Percentiles rank a stretch among this genome's conserved stretches.
Evolutionary conservation across 192 early-diverging fungal genomes (phyloP).

Genomic region (Thoreauomyces humboldtii): DNA sequence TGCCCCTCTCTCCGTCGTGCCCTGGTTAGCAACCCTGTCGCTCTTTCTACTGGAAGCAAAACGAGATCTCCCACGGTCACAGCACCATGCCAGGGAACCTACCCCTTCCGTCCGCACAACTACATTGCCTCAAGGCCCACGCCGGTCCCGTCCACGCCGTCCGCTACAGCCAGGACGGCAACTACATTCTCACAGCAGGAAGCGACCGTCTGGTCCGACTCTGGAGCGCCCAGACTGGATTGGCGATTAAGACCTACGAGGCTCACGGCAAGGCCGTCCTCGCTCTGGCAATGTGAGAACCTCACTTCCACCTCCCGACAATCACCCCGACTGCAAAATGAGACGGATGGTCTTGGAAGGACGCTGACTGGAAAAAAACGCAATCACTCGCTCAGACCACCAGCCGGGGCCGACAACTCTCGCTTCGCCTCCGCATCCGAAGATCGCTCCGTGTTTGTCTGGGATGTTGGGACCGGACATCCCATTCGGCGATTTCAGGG

Average conservation of each 20-base stretch:
- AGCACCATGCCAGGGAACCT: background rate
- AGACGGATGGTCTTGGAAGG: background rate
- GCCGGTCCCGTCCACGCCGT: slow-evolving; percentile 67
- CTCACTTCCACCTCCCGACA: background rate
- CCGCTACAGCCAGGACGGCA: slow-evolving; percentile 67
- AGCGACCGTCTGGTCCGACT: slow-evolving; percentile 67
- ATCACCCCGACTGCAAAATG: background rate
- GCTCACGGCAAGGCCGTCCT: slow-evolving; percentile 87
- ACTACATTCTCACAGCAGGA: slow-evolving; percentile 81
- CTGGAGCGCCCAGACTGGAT: slow-evolving; percentile 58
- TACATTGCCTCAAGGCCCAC: slow-evolving; percentile 56
- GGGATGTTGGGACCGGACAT: slow-evolving; percentile 79
- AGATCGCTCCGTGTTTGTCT: slow-evolving; percentile 78
- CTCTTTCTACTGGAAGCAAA: no score
- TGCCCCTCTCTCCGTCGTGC: no score
- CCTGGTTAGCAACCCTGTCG: no score
- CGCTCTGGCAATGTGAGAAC: slow-evolving; percentile 61
- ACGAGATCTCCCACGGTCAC: no score
- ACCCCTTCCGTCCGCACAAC: slow-evolving; percentile 21
- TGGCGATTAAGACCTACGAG: slow-evolving; percentile 71
- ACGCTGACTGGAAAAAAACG: background rate
- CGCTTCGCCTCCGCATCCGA: slow-evolving; percentile 76
- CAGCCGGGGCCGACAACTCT: slow-evolving; percentile 39
- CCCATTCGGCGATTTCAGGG: slow-evolving; percentile 72
- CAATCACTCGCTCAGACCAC: slow-evolving; percentile 7